Evolutionary conservation across 2,329 filamentous ascomycete genomes (phyloP), one percentile per base, ranked within the genome.

Genomic region (Byssoonygena ceratinophila): DNA sequence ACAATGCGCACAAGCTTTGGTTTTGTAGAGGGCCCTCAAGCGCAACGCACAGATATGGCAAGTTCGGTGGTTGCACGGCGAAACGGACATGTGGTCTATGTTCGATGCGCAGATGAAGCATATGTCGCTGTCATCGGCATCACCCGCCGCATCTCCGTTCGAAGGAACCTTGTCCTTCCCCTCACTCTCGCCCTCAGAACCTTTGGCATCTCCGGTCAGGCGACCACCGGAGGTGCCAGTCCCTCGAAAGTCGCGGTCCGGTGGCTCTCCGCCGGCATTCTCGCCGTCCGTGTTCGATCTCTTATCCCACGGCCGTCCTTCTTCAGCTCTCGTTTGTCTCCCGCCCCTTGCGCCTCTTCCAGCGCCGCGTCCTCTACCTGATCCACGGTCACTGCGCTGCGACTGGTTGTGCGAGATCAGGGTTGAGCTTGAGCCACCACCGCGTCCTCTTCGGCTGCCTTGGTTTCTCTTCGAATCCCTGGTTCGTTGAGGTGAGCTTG

Each of bases 61-160:
- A 46, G 91, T 96, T 53, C 87, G 80, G 71, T 98, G 92, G 68
- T 96, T 97, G 71, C 92, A 98, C 18, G 92, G 91, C 29, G 90
- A 83, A 58, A 98, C 82, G 8, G 90, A 85, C 61, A 87, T 83
- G 72, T 97, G 89, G 46, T 85, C 81, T 45, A 98, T 84, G 1
- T 84, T 81, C 59, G 90, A 95, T 53, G 92, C 91, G 70, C 92
- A 98, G 64, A 98, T 98, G 71, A 97, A 97, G 79, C 92, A 98
- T 56, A 96, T 79, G 57, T 96, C 89, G 23, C 77, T 83, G 52
- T 89, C 85, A 27, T 74, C 74, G 22, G 77, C 78, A 25, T 78
- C 79, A 45, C 79, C 79, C 2, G 69, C 67, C 12, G 63, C 61
- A 32, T 60, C 62, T 14, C 59, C 58, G 29, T 27, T 12, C 7